Percentiles rank a stretch among this genome's conserved stretches.
phyloP scores from a whole-genome alignment of 2,329 filamentous ascomycete species.

The Exserohilum rostratum region DNA sequence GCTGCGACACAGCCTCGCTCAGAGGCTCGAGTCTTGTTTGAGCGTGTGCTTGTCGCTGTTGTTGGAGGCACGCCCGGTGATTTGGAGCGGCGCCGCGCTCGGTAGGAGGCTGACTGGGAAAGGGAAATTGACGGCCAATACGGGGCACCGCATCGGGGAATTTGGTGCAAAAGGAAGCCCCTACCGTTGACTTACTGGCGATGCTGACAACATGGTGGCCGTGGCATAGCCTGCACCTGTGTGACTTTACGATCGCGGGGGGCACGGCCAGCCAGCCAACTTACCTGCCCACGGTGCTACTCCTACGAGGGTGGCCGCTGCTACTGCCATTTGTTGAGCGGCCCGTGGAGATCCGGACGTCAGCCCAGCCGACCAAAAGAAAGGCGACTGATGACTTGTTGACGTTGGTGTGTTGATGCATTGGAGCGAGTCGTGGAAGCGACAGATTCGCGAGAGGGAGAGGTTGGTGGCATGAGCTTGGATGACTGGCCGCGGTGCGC shows the following conservation, averaged over 20 bases:
- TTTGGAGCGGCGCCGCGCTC: conserved; percentile 4
- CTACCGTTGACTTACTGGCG: not conserved
- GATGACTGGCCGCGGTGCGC: conserved; percentile 1
- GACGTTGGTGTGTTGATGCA: not conserved
- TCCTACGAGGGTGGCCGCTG: not conserved
- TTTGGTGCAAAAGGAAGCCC: not conserved
- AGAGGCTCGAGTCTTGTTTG: conserved; percentile 4
- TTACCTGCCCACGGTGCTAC: not conserved
- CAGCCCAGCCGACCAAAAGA: not conserved
- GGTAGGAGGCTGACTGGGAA: not conserved
- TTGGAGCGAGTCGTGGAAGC: not conserved
- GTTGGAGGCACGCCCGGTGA: not conserved
- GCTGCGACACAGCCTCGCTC: conserved; percentile 12
- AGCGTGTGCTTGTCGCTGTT: not conserved
- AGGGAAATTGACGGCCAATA: conserved; percentile 3
- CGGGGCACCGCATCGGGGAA: not conserved
- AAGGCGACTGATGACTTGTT: not conserved
- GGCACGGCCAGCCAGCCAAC: not conserved
- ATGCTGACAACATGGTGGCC: conserved; percentile 1
- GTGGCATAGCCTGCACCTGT: not conserved
- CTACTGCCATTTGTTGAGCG: not conserved
- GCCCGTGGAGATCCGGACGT: conserved; percentile 8
- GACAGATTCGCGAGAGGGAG: not conserved
- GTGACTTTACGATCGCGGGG: not conserved
- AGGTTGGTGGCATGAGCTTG: not conserved